Evolutionary conservation across 2,329 filamentous ascomycete species (phyloP).

Genomic region (Chrysoporthe puriensis): DNA sequence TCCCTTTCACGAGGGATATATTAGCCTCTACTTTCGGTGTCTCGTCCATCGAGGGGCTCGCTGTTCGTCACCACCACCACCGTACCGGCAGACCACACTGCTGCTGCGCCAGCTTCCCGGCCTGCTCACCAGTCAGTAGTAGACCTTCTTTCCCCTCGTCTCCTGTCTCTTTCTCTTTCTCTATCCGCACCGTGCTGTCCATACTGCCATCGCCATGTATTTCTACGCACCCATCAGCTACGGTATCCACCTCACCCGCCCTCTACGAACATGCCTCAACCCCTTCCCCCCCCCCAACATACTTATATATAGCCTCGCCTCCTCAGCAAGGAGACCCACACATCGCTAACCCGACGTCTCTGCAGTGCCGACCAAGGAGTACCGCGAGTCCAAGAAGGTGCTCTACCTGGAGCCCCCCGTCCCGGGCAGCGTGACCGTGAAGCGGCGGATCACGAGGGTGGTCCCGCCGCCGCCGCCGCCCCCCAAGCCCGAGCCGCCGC

Average conservation of each 20-base stretch:
- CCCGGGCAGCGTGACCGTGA: slow-evolving; percentile 43
- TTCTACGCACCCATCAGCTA: slow-evolving; percentile 24
- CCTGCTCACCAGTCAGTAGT: slow-evolving; percentile 26
- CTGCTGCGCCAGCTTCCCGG: slow-evolving; percentile 15
- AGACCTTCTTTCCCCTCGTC: background rate
- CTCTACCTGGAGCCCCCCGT: slow-evolving; percentile 48
- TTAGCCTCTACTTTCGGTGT: too few species aligned
- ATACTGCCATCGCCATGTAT: slow-evolving; percentile 20
- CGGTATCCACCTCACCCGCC: slow-evolving; percentile 17
- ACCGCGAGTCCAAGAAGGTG: slow-evolving; percentile 43
- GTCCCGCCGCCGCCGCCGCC: slow-evolving; percentile 41
- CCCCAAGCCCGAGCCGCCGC: slow-evolving; percentile 34
- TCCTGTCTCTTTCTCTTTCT: background rate
- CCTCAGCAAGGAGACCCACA: background rate
- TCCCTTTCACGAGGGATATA: too few species aligned
- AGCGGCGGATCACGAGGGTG: slow-evolving; percentile 43
- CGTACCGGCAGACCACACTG: too few species aligned
- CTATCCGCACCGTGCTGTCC: background rate
- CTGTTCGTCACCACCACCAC: too few species aligned
- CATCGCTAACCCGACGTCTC: slow-evolving; percentile 6
- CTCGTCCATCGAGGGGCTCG: too few species aligned
- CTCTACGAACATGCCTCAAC: background rate
- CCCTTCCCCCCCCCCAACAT: too few species aligned
- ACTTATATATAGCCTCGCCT: background rate
- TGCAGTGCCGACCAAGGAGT: slow-evolving; percentile 22